Evolutionary conservation across 1,139 yeast genomes (phyloP).

Genomic region (Zygosaccharomyces sapae): DNA sequence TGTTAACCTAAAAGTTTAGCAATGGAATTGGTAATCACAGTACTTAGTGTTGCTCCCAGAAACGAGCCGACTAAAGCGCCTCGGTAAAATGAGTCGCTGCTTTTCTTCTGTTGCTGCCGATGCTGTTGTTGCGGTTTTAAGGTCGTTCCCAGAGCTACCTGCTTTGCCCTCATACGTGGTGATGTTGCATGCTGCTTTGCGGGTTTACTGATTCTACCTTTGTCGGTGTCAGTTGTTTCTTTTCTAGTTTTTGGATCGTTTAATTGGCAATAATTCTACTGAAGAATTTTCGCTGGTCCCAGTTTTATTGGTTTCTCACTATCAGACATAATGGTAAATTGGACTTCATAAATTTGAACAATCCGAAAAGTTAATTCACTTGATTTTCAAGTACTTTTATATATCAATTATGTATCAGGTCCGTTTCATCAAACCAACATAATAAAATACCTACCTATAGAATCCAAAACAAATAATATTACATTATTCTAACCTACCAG

Average conservation of each 20-base stretch:
- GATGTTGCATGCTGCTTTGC: not conserved
- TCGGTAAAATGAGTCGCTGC: slow-evolving; percentile 20
- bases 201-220: slow-evolving; percentile 7
- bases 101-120: slow-evolving; percentile 1
- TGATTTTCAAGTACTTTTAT: not conserved
- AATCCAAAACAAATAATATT: not conserved
- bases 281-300: not conserved
- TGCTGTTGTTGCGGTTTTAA: not conserved
- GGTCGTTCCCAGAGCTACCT: not conserved
- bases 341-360: too few species aligned
- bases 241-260: not conserved
- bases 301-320: slow-evolving; percentile 1
- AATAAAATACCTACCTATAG: not conserved
- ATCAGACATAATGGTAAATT: not conserved
- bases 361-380: too few species aligned
- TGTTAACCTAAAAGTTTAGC: slow-evolving; percentile 9
- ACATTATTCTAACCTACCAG: slow-evolving; percentile 14
- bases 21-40: slow-evolving; percentile 21
- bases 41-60: slow-evolving; percentile 30
- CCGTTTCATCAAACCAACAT: slow-evolving; percentile 3
- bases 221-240: not conserved
- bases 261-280: not conserved
- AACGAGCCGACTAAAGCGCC: slow-evolving; percentile 33
- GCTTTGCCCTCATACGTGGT: slow-evolving; percentile 1
- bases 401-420: slow-evolving; percentile 1